Evolutionary conservation across 768 basidiomycete genomes (phyloP).

Genomic region (Hericium coralloides): DNA sequence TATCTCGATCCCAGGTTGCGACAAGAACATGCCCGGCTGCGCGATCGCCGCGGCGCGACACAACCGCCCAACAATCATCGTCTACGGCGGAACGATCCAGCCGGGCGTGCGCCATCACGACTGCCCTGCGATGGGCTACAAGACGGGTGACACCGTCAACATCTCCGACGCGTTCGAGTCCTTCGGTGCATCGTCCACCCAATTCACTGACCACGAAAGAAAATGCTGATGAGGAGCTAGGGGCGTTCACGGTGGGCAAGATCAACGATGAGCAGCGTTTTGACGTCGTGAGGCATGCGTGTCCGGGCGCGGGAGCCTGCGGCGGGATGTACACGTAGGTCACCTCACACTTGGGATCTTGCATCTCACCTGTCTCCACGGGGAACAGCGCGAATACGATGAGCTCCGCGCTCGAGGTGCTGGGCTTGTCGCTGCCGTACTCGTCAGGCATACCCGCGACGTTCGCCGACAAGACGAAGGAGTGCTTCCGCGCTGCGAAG

Average conservation of each 20-base stretch:
- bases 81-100: constrained; percentile 81
- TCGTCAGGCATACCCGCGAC: constrained; percentile 72
- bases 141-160: constrained; percentile 77
- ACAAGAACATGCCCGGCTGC: constrained; percentile 91
- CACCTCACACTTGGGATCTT: not conserved
- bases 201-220: not conserved
- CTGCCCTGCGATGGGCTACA: constrained; percentile 69
- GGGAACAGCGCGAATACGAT: constrained; percentile 68
- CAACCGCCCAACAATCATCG: constrained; percentile 81
- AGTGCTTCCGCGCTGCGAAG: constrained; percentile 70
- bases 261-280: constrained; percentile 75
- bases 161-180: constrained; percentile 83
- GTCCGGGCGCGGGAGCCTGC: constrained; percentile 78
- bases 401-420: constrained; percentile 75
- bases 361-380: not conserved
- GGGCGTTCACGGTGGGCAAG: constrained; percentile 66
- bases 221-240: constrained; percentile 25
- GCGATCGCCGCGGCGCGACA: constrained; percentile 80
- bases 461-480: constrained; percentile 70
- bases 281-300: constrained; percentile 80
- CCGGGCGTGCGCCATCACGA: constrained; percentile 69
- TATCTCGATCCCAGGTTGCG: constrained; percentile 81
- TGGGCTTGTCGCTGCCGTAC: constrained; percentile 82
- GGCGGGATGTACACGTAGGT: constrained; percentile 82
- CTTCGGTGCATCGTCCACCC: constrained; percentile 40